Conservation (phyloP, 2,329 filamentous ascomycete species). For the Trichoderma semiorbis region DNA sequence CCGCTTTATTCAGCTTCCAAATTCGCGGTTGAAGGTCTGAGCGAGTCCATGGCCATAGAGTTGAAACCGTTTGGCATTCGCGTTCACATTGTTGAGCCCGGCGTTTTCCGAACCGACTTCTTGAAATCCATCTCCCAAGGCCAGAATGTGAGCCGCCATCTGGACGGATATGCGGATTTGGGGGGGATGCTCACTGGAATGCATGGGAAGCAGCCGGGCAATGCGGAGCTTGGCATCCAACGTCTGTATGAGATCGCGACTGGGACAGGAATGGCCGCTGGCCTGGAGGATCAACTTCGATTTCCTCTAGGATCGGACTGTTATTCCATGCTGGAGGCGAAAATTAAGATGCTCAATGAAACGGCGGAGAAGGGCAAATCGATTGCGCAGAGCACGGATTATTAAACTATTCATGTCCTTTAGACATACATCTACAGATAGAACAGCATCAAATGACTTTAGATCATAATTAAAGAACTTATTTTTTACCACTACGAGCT, state of each 20-base stretch:
- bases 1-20: constrained; percentile 38
- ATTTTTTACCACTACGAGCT: not conserved
- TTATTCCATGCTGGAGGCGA: not conserved
- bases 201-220: not conserved
- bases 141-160: not conserved
- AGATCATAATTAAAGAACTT: not conserved
- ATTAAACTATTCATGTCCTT: not conserved
- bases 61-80: constrained; percentile 37
- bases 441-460: not conserved
- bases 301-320: not conserved
- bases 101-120: constrained; percentile 19
- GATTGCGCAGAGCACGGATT: not conserved
- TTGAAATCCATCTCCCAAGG: not conserved
- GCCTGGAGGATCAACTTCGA: not conserved
- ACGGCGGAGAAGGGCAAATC: not conserved
- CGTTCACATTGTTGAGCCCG: constrained; percentile 38
- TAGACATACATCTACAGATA: not conserved
- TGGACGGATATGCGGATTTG: not conserved
- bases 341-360: not conserved
- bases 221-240: not conserved
- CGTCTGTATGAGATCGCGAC: not conserved
- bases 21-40: constrained; percentile 38
- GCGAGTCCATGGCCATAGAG: constrained; percentile 35
- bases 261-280: not conserved
- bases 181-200: not conserved